These are phyloP conservation scores for Cucurbita pepo DNA, from an alignment of 306 rosid species.

Conservation along the genomic window DNA sequence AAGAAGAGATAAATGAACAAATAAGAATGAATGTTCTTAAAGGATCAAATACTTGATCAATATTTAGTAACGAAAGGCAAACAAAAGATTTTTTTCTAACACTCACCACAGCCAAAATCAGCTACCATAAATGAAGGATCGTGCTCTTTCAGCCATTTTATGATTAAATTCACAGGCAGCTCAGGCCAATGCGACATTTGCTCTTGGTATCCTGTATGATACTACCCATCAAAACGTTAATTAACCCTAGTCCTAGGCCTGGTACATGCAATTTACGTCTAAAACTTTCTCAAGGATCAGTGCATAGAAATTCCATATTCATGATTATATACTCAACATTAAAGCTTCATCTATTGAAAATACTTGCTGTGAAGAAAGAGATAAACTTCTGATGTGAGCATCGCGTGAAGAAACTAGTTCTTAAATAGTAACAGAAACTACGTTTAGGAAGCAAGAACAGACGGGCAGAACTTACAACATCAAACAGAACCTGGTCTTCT, in stretches of 20 bases:
- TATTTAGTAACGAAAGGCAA: background rate
- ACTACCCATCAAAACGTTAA: slow-evolving; percentile 42
- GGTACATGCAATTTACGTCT: background rate
- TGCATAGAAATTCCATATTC: background rate
- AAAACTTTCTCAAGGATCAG: background rate
- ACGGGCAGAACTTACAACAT: slow-evolving; percentile 31
- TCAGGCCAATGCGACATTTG: slow-evolving; percentile 96
- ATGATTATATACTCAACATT: background rate
- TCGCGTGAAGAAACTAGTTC: background rate
- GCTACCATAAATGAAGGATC: slow-evolving; percentile 62
- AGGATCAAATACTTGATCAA: background rate
- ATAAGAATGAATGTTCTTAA: background rate
- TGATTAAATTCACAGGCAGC: slow-evolving; percentile 65
- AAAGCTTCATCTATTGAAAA: background rate
- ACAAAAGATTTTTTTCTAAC: background rate
- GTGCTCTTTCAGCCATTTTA: slow-evolving; percentile 63
- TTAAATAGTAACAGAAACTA: background rate
- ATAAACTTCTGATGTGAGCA: background rate
- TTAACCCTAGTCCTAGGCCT: background rate
- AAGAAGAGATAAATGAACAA: background rate
- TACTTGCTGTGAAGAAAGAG: background rate
- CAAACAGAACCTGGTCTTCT: slow-evolving; percentile 52
- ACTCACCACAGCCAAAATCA: slow-evolving; percentile 96
- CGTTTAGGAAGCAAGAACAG: background rate
- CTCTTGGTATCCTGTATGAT: slow-evolving; percentile 85